Evolutionary conservation across 768 basidiomycete species (phyloP).

Genomic region (Suillus discolor): DNA sequence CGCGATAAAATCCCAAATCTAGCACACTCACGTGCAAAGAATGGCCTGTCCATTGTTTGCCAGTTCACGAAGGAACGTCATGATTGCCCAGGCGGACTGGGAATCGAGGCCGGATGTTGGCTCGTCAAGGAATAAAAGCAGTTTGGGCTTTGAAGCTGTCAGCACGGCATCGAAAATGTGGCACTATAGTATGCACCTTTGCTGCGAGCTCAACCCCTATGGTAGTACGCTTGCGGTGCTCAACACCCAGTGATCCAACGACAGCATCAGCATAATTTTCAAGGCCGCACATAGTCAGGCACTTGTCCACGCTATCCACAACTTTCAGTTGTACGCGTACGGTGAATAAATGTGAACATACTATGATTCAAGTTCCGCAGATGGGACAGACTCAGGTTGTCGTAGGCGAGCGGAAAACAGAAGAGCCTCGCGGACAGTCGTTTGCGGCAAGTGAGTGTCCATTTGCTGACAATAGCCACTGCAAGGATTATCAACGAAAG

Average conservation of each 20-base stretch:
- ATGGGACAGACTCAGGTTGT: conserved; percentile 65
- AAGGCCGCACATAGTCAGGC: conserved; percentile 68
- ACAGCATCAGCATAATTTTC: conserved; percentile 62
- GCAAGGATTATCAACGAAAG: neutral
- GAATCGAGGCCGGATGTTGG: conserved; percentile 60
- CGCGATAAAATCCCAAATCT: neutral
- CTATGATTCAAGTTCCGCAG: conserved; percentile 79
- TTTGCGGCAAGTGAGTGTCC: conserved; percentile 75
- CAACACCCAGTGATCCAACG: conserved; percentile 55
- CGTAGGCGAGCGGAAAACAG: conserved; percentile 79
- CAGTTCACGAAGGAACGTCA: conserved; percentile 51
- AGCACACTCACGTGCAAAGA: conserved; percentile 48
- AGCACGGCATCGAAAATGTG: neutral
- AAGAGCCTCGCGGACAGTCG: conserved; percentile 82
- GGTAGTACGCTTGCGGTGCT: conserved; percentile 56
- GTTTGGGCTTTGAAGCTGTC: conserved; percentile 33
- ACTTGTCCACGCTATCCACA: conserved; percentile 48
- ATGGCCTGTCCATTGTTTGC: conserved; percentile 58
- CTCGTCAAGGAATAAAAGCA: conserved; percentile 61
- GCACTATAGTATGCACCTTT: conserved; percentile 34
- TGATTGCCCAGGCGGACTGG: conserved; percentile 53
- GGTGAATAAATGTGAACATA: conserved; percentile 36
- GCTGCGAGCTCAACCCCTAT: conserved; percentile 65
- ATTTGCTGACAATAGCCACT: conserved; percentile 85
- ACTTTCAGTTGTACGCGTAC: neutral